Base-by-base conservation (phyloP, 2,329 filamentous ascomycete species). In the Cladosporium velox region DNA sequence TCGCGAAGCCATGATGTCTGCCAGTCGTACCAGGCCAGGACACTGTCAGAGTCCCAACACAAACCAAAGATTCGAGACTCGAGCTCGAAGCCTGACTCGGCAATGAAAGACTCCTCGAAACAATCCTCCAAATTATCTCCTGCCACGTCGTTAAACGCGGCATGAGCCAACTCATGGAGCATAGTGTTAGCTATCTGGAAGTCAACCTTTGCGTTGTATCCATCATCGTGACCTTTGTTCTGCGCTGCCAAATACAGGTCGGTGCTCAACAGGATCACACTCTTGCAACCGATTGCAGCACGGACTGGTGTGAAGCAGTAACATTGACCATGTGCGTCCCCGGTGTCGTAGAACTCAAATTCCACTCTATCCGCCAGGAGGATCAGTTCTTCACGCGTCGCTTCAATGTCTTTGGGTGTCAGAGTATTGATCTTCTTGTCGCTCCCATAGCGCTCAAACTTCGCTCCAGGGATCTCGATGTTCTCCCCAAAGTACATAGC, bases 31-130 rank as follows among this genome's bases (percentile, higher is more conserved):
- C 51, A 54, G 51, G 26, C 14, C 15, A 28, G 24, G 15, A 32
- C 14, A 26, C 10, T 15, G 26, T 15, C 26, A 8, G 21, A 54
- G 54, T 35, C 30, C 32, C n/a, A 57, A 10, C 30, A 21, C 54
- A 35, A 14, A 2, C 55, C 55, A 14, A 64, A 55, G n/a, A 55
- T 30, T n/a, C 49, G 49, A 12, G 49, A 34, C 24, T 52, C 44
- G n/a, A 55, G 24, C 49, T 64, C 49, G 11, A 55, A 64, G 28
- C 60, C 60, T 18, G 28, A 11, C 32, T 64, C 60, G 3, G 49
- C 47, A n/a, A 54, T 4, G 30, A 55, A n/a, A 4, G 61, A 54
- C 28, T 32, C 32, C 14, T 52, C 61, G 21, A 55, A 57, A 10
- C 35, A 64, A 49, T 57, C 49, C 38, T 64, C 57, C 12, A 26